Percentiles rank a stretch among this genome's conserved stretches.
Conservation (phyloP, 2,329 filamentous ascomycete species). For the Neonectria coccinea region DNA sequence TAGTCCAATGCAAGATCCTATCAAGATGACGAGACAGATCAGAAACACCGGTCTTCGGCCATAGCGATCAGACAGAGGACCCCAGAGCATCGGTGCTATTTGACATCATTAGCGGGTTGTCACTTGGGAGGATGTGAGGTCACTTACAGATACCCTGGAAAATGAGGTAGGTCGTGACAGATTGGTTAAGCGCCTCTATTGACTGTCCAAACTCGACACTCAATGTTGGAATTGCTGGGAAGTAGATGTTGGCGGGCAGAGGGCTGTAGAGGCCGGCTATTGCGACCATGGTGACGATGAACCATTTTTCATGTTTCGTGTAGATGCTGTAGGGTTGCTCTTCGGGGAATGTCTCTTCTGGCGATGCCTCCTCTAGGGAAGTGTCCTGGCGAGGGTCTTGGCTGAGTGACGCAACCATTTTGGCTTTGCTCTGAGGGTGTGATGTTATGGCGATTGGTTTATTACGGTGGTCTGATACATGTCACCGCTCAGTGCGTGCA, state of each 20-base stretch:
- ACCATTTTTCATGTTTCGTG: slow-evolving; percentile 30
- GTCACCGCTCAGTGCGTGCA: not conserved
- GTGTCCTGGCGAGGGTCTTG: not conserved
- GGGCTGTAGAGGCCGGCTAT: slow-evolving; percentile 41
- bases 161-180: slow-evolving; percentile 49
- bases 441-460: not conserved
- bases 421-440: not conserved
- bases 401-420: slow-evolving; percentile 1
- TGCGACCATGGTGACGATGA: slow-evolving; percentile 28
- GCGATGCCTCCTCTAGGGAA: not conserved
- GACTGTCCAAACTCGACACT: slow-evolving; percentile 45
- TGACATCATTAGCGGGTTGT: not conserved
- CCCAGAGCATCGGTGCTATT: slow-evolving; percentile 50
- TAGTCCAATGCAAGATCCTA: slow-evolving; percentile 49
- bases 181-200: slow-evolving; percentile 48
- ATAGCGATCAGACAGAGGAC: slow-evolving; percentile 49
- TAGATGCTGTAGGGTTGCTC: slow-evolving; percentile 28
- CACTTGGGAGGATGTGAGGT: not conserved
- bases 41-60: slow-evolving; percentile 48
- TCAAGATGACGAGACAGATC: slow-evolving; percentile 46
- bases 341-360: not conserved
- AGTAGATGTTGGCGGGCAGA: slow-evolving; percentile 51
- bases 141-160: slow-evolving; percentile 47
- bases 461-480: not conserved
- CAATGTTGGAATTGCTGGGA: slow-evolving; percentile 48